A percentile compares a stretch with the other conserved stretches of the same genome.
These are phyloP conservation scores for Thielaviopsis ethacetica DNA, from an alignment of 2,329 filamentous ascomycete genomes.

Conservation along the genomic window DNA sequence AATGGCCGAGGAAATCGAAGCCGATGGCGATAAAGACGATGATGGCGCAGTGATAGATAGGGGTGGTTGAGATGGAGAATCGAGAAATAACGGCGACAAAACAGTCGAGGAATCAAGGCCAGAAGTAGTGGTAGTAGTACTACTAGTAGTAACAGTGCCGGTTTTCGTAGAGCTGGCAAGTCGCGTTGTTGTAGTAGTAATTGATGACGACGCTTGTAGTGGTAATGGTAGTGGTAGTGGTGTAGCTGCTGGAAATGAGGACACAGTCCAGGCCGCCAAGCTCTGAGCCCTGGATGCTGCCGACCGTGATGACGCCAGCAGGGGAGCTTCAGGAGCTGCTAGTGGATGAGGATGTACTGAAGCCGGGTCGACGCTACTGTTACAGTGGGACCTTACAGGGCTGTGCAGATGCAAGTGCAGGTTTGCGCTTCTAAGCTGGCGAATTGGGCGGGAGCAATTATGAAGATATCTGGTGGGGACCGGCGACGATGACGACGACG, in stretches of 20 bases:
- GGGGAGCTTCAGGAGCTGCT: not conserved
- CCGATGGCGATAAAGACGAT: too few relatives aligned
- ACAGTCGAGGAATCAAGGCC: too few relatives aligned
- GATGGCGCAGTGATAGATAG: not conserved
- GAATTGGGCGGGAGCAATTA: too few relatives aligned
- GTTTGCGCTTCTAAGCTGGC: too few relatives aligned
- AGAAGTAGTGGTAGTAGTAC: not conserved
- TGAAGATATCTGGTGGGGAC: too few relatives aligned
- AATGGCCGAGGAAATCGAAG: slow-evolving; percentile 13
- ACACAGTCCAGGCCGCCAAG: not conserved
- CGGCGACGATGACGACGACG: too few relatives aligned
- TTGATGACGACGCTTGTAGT: slow-evolving; percentile 2
- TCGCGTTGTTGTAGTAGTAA: not conserved
- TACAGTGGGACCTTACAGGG: too few relatives aligned
- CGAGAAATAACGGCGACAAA: too few relatives aligned
- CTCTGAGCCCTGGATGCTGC: not conserved
- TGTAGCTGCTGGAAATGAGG: not conserved
- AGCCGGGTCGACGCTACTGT: not conserved
- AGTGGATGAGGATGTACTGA: not conserved
- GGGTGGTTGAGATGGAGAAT: too few relatives aligned
- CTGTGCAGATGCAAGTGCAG: too few relatives aligned
- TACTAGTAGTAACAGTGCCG: too few relatives aligned
- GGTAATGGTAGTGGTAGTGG: not conserved
- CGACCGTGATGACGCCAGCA: slow-evolving; percentile 2
- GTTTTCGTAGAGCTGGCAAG: not conserved